These are phyloP conservation scores for Penium margaritaceum DNA, from an alignment of 139 green algal genomes.

Conservation along the genomic window DNA sequence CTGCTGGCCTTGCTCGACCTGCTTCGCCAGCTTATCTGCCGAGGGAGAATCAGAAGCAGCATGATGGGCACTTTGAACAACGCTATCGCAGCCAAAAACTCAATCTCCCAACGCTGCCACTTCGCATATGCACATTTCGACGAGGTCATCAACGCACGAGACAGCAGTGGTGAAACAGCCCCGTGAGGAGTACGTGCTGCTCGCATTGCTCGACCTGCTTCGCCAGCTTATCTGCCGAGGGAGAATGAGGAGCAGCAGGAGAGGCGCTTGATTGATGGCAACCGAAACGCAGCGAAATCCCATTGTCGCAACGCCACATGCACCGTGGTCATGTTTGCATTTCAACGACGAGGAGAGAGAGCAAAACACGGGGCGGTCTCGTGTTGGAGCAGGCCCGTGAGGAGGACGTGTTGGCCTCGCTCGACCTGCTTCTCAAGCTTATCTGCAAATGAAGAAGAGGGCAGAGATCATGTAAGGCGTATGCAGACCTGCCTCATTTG, in stretches of 20 bases:
- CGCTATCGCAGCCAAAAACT: constrained; percentile 4
- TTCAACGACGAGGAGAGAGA: too few species aligned
- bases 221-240: neutral
- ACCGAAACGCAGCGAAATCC: constrained; percentile 3
- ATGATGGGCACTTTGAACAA: neutral
- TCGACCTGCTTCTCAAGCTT: neutral
- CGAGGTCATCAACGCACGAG: too few species aligned
- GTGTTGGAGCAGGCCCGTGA: constrained; percentile 77
- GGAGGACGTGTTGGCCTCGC: constrained; percentile 51
- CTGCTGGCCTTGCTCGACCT: neutral
- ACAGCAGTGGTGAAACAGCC: constrained; percentile 85
- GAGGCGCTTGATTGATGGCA: too few species aligned
- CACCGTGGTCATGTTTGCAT: too few species aligned
- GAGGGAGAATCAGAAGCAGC: constrained; percentile 9
- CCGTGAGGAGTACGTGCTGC: constrained; percentile 63
- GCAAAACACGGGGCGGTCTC: too few species aligned
- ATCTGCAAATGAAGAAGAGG: neutral
- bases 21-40: neutral
- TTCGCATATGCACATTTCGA: too few species aligned
- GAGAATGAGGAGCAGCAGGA: constrained; percentile 20
- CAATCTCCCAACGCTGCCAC: too few species aligned
- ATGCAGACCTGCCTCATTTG: too few species aligned
- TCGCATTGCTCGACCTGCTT: neutral
- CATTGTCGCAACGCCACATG: too few species aligned
- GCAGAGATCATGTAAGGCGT: too few species aligned